Conservation (phyloP, 176 grass and related monocot species). For the Cenchrus americanus region DNA sequence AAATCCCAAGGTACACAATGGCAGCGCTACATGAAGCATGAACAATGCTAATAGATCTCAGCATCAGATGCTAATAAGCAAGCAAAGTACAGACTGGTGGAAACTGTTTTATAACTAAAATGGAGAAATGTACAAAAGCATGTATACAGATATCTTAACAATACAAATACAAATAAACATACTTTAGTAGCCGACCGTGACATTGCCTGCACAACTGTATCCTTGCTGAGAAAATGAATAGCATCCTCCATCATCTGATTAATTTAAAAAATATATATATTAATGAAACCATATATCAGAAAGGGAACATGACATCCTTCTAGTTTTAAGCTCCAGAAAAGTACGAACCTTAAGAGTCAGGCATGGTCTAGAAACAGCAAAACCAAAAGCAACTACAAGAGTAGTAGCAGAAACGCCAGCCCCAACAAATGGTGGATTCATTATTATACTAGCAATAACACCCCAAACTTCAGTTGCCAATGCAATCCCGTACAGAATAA, state of each 20-base stretch:
- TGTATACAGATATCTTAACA: constrained; percentile 29
- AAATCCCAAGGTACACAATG: constrained; percentile 23
- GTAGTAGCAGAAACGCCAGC: constrained; percentile 86
- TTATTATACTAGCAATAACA: constrained; percentile 91
- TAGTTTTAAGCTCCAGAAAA: constrained; percentile 22
- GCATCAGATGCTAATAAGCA: constrained; percentile 29
- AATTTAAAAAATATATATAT: constrained; percentile 19
- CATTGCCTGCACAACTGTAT: constrained; percentile 97
- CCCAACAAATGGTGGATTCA: constrained; percentile 90
- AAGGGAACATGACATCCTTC: constrained; percentile 16
- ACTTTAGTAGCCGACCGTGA: constrained; percentile 95
- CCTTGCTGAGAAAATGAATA: constrained; percentile 94
- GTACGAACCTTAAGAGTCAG: constrained; percentile 86
- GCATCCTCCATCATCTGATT: constrained; percentile 99
- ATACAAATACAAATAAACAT: constrained; percentile 22
- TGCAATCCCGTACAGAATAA: constrained; percentile 91
- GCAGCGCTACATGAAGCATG: constrained; percentile 16
- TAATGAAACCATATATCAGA: constrained; percentile 30
- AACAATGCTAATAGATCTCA: constrained; percentile 32
- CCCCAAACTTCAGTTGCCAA: constrained; percentile 95
- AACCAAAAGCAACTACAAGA: constrained; percentile 94
- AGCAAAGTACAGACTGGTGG: background rate
- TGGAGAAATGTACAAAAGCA: constrained; percentile 23
- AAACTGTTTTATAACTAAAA: constrained; percentile 25
- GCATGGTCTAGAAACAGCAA: constrained; percentile 93